Evolutionary conservation across 805 yeast species (phyloP), one percentile per base, ranked within the genome.

Genomic region (Candida easanensis): DNA sequence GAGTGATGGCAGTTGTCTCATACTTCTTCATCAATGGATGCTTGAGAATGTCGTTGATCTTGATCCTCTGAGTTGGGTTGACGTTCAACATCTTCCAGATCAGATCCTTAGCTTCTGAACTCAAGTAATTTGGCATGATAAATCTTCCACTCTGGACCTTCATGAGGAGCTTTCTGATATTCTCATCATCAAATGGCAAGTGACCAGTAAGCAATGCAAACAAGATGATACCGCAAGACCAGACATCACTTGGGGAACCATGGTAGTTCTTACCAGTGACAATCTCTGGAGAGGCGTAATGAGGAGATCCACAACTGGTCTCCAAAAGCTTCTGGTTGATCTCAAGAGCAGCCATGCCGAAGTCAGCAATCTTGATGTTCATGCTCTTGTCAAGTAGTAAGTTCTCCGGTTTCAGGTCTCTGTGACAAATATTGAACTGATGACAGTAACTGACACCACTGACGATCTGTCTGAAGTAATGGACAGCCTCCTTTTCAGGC

Each of bases 321-420:
- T 91, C 97, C 45, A 93, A 71, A 58, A 91, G 68, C 54, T 84
- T 80, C 52, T 82, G 91, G 41, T 77, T 77, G 23, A 88, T 78
- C 63, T 93, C 98, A 36, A 93, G 69, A 6, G 99, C 98, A 15
- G 99, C 99, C 99, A 93, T 93, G 26, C 99, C 99, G 62, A 93
- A 93, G 66, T 93, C 99, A 9, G 99, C 99, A 52, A 93, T 88
- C 64, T 93, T 93, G 63, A 93, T 90, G 63, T 88, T 89, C 50
- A 82, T 79, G 61, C 88, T 76, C 60, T 83, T 82, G 67, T 90
- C 98, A 33, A 90, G 70, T 33, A 85, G 65, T 54, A 85, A 65
- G 66, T 85, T 85, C 60, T 85, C 95, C 3, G 95, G 95, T 58
- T 85, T 85, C 56, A 88, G 71, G 61, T 88, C 96, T 48, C 96